phyloP scores from a whole-genome alignment of 768 basidiomycete species.

The Favolaschia claudopus region DNA sequence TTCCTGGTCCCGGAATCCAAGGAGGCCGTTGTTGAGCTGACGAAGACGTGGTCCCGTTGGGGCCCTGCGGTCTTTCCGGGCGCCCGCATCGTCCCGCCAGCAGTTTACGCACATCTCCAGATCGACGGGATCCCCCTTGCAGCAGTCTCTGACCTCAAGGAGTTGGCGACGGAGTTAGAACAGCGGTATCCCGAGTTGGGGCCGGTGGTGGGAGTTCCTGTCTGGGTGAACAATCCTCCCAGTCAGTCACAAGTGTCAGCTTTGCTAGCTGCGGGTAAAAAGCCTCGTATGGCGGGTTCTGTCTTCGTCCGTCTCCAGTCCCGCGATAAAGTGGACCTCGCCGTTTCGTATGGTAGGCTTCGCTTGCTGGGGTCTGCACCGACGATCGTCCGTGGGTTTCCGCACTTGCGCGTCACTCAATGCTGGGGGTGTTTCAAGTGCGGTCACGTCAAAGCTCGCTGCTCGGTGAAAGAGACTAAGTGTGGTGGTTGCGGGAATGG shows the following conservation, averaged over 20 bases:
- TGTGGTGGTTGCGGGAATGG: background rate
- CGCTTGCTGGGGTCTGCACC: background rate
- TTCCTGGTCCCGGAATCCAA: constrained; percentile 1
- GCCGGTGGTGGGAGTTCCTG: background rate
- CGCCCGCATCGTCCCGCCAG: background rate
- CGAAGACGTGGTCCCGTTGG: background rate
- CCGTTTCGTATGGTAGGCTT: background rate
- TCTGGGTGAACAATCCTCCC: background rate
- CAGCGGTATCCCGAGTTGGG: background rate
- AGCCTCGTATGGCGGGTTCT: background rate
- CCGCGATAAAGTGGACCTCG: background rate
- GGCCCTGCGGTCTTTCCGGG: background rate
- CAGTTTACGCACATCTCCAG: background rate
- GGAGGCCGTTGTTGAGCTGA: background rate
- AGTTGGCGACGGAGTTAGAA: background rate
- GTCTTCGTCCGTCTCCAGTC: background rate
- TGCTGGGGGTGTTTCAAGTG: background rate
- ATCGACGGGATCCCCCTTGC: background rate
- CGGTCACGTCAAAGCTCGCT: background rate
- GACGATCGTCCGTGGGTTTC: background rate
- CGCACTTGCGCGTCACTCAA: background rate
- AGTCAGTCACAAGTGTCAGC: background rate
- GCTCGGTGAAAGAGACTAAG: background rate
- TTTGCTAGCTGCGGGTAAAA: background rate
- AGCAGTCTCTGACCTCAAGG: background rate